Evolutionary conservation across 2,329 filamentous ascomycete species (phyloP).

Genomic region (Biscogniauxia marginata): DNA sequence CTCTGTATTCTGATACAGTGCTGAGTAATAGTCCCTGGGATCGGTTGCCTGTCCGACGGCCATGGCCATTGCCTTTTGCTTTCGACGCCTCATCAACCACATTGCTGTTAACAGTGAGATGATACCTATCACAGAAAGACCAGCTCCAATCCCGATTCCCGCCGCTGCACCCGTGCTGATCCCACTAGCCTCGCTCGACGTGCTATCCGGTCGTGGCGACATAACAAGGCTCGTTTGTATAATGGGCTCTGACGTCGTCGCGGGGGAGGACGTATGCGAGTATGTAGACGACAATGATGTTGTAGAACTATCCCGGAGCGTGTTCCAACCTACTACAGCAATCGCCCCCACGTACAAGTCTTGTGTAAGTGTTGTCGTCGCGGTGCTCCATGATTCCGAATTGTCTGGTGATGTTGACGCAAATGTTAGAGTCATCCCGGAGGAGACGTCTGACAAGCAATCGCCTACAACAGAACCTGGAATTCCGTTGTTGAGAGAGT

Average conservation of each 20-base stretch:
- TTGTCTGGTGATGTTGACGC: slow-evolving; percentile 9
- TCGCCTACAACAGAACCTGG: slow-evolving; percentile 13
- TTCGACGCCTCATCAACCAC: neutral
- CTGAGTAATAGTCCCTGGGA: neutral
- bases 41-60: neutral
- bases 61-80: neutral
- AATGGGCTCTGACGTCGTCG: neutral
- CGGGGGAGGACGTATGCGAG: neutral
- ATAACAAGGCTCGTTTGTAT: neutral
- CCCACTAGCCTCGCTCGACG: neutral
- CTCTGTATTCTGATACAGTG: neutral
- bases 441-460: slow-evolving; percentile 12
- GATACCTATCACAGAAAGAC: neutral
- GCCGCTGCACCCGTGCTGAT: neutral
- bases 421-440: slow-evolving; percentile 13
- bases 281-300: neutral
- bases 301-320: neutral
- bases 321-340: slow-evolving; percentile 20
- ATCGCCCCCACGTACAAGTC: slow-evolving; percentile 15
- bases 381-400: slow-evolving; percentile 6
- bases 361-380: slow-evolving; percentile 11
- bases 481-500: slow-evolving; percentile 9
- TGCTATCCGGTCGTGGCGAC: neutral
- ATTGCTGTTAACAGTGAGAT: neutral
- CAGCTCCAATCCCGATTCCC: neutral